These are phyloP conservation scores for Penicillium maclennaniae DNA, from an alignment of 495 filamentous ascomycete species.

Conservation along the genomic window DNA sequence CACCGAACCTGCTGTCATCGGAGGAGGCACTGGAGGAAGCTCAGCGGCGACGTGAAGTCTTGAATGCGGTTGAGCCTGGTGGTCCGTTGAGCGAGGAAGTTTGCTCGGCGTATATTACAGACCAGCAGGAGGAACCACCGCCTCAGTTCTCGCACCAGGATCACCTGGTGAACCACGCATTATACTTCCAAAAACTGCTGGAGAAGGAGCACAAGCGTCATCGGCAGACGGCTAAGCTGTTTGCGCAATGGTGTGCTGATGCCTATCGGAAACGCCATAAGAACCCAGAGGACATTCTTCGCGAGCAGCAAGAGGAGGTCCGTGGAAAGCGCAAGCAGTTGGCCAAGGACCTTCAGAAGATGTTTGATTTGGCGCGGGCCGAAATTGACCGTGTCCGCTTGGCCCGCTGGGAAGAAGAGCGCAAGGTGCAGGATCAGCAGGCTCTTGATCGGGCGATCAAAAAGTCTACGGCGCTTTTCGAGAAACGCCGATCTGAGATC, in stretches of 20 bases:
- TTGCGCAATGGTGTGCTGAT: conserved; percentile 47
- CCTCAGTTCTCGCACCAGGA: conserved; percentile 81
- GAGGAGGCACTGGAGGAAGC: conserved; percentile 55
- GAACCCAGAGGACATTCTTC: conserved; percentile 42
- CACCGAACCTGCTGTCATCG: conserved; percentile 40
- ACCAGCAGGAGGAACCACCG: conserved; percentile 67
- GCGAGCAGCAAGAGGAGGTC: conserved; percentile 47
- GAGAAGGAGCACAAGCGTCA: conserved; percentile 73
- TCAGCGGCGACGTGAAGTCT: conserved; percentile 51
- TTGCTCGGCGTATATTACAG: conserved; percentile 73
- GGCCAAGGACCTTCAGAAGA: conserved; percentile 63
- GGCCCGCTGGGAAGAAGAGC: conserved; percentile 78
- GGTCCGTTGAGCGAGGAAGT: conserved; percentile 67
- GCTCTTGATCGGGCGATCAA: conserved; percentile 81
- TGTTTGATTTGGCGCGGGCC: conserved; percentile 72
- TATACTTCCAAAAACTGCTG: conserved; percentile 76
- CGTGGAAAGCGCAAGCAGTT: conserved; percentile 63
- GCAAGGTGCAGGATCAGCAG: conserved; percentile 75
- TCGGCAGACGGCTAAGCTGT: conserved; percentile 39
- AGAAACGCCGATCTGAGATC: conserved; percentile 51
- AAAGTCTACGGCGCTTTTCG: conserved; percentile 55
- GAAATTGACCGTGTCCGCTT: conserved; percentile 72
- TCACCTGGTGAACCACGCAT: conserved; percentile 75
- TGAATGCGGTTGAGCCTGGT: conserved; percentile 66
- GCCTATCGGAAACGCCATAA: conserved; percentile 45